A percentile compares a stretch with the other conserved stretches of the same genome.
phyloP scores from a whole-genome alignment of 2,329 filamentous ascomycete species.

The Apiospora rasikravindrae region DNA sequence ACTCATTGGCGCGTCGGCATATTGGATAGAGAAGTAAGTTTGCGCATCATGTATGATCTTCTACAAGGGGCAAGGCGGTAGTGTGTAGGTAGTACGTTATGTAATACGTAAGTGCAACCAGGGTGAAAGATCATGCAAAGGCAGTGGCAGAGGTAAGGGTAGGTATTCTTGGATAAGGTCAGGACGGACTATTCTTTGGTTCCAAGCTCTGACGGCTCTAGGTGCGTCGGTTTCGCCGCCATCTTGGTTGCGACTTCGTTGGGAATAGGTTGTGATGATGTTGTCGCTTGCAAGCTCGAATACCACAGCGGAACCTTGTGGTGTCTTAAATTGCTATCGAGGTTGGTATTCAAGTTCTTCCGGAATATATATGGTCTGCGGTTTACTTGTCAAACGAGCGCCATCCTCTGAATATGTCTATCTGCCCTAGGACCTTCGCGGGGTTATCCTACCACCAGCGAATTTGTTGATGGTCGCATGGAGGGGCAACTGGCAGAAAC shows the following conservation, averaged over 20 bases:
- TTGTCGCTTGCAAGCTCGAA: not conserved
- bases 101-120: not conserved
- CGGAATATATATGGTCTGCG: not conserved
- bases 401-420: not conserved
- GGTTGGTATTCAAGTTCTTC: not conserved
- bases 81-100: not conserved
- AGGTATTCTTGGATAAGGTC: not conserved
- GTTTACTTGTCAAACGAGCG: not conserved
- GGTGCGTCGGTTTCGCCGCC: conserved; percentile 59
- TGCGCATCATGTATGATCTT: not conserved
- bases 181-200: conserved; percentile 84
- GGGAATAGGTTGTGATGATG: not conserved
- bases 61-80: not conserved
- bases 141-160: not conserved
- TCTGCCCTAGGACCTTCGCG: not conserved
- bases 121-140: not conserved
- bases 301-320: not conserved
- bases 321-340: not conserved
- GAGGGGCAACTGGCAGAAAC: conserved; percentile 25
- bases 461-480: conserved; percentile 16
- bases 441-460: not conserved
- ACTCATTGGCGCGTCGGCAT: too few relatives aligned
- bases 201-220: conserved; percentile 79
- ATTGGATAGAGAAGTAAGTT: not conserved
- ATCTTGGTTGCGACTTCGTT: not conserved